phyloP scores from a whole-genome alignment of 345 rosid genomes.

The Hirschfeldia incana region DNA sequence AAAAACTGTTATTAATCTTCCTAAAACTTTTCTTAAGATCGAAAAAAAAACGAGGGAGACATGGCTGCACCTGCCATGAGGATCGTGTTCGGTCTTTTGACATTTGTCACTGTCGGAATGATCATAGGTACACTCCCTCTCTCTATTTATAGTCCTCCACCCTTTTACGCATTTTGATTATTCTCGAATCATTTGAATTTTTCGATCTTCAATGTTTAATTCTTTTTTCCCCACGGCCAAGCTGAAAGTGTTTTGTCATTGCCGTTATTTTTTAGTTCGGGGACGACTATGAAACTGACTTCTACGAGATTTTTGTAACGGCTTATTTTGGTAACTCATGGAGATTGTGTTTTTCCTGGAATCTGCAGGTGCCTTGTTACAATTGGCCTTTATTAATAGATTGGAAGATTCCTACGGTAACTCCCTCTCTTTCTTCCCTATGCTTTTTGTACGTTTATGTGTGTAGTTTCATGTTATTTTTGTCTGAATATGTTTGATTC shows the following conservation, averaged over 20 bases:
- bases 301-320: constrained; percentile 5
- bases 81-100: constrained; percentile 73
- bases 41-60: constrained; percentile 1
- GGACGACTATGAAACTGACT: constrained; percentile 17
- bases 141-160: constrained; percentile 13
- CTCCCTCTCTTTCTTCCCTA: constrained; percentile 7
- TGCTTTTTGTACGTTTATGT: background rate
- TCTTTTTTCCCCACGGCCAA: background rate
- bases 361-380: constrained; percentile 82
- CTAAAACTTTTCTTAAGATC: constrained; percentile 1
- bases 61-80: constrained; percentile 71
- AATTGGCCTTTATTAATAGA: constrained; percentile 68
- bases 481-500: background rate
- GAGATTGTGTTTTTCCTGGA: constrained; percentile 20
- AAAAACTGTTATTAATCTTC: constrained; percentile 18
- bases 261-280: background rate
- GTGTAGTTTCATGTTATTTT: background rate
- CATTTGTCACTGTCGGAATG: constrained; percentile 91
- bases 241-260: background rate
- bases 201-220: background rate
- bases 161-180: background rate
- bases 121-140: constrained; percentile 58
- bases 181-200: background rate
- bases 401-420: constrained; percentile 80
- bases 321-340: constrained; percentile 27